These are phyloP conservation scores for Coniella lustricola DNA, from an alignment of 2,329 filamentous ascomycete species.

Conservation along the genomic window DNA sequence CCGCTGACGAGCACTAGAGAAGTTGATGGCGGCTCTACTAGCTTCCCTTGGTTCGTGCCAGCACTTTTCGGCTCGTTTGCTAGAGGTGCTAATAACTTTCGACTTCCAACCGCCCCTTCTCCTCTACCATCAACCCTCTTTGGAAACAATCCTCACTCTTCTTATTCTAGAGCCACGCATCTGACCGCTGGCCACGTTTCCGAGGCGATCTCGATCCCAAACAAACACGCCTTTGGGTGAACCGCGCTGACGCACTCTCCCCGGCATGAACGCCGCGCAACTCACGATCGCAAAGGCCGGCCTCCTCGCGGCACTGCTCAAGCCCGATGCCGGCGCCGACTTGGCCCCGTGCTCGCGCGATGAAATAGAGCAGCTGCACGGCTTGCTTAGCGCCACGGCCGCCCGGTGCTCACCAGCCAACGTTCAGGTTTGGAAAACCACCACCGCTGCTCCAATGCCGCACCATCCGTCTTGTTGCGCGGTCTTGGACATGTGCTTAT, in stretches of 20 bases:
- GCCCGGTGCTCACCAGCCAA: conserved; percentile 69
- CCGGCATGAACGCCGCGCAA: conserved; percentile 58
- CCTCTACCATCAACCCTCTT: not conserved
- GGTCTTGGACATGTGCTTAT: conserved; percentile 30
- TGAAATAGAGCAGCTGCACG: conserved; percentile 63
- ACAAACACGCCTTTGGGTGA: not conserved
- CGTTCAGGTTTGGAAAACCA: conserved; percentile 72
- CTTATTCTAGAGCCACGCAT: not conserved
- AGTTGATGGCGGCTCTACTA: not conserved
- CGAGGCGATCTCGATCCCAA: not conserved
- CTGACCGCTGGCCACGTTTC: not conserved
- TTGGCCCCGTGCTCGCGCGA: conserved; percentile 52
- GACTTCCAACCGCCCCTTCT: no score
- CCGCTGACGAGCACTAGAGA: no score
- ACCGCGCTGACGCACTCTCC: not conserved
- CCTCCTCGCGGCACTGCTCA: conserved; percentile 66
- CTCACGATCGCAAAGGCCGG: conserved; percentile 73
- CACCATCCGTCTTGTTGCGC: conserved; percentile 19
- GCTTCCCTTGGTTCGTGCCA: conserved; percentile 1
- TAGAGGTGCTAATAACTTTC: not conserved
- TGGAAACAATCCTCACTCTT: not conserved
- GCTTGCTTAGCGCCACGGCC: conserved; percentile 56
- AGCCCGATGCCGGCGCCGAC: conserved; percentile 55
- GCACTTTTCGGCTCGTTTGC: not conserved
- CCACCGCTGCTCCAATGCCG: conserved; percentile 20